phyloP scores from a whole-genome alignment of 2,329 filamentous ascomycete genomes.

The Paraphoma sp. region DNA sequence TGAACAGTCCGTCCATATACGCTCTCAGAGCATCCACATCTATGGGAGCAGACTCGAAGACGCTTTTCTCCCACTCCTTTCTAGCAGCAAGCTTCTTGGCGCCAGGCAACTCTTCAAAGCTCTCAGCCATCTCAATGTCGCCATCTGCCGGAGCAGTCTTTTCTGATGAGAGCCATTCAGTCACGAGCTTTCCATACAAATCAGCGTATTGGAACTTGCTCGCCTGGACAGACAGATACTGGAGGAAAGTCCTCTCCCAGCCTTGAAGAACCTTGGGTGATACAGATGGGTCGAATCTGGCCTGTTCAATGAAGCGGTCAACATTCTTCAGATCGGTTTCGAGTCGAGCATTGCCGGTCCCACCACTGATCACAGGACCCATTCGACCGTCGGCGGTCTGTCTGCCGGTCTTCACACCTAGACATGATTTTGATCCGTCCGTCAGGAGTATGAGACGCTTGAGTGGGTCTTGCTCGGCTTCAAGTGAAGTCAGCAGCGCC shows the following conservation, averaged over 20 bases:
- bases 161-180: slow-evolving; percentile 44
- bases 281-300: slow-evolving; percentile 45
- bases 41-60: slow-evolving; percentile 37
- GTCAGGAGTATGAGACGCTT: slow-evolving; percentile 32
- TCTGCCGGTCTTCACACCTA: slow-evolving; percentile 28
- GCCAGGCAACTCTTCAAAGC: slow-evolving; percentile 40
- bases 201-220: slow-evolving; percentile 44
- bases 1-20: slow-evolving; percentile 35
- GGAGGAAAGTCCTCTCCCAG: slow-evolving; percentile 39
- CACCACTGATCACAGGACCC: slow-evolving; percentile 25
- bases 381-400: slow-evolving; percentile 9
- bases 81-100: slow-evolving; percentile 39
- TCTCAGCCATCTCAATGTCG: slow-evolving; percentile 34
- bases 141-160: slow-evolving; percentile 21
- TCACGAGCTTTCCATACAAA: slow-evolving; percentile 45
- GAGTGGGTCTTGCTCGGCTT: slow-evolving; percentile 26
- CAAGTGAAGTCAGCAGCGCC: slow-evolving; percentile 14
- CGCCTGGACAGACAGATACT: slow-evolving; percentile 45
- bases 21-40: slow-evolving; percentile 24
- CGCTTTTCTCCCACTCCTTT: slow-evolving; percentile 38
- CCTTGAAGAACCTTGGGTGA: slow-evolving; percentile 39
- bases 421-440: slow-evolving; percentile 37
- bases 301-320: slow-evolving; percentile 46
- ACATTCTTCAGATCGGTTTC: slow-evolving; percentile 41
- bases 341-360: slow-evolving; percentile 25